These are phyloP conservation scores for Gentiana dahurica DNA, from an alignment of 257 asterid genomes.

Conservation along the genomic window DNA sequence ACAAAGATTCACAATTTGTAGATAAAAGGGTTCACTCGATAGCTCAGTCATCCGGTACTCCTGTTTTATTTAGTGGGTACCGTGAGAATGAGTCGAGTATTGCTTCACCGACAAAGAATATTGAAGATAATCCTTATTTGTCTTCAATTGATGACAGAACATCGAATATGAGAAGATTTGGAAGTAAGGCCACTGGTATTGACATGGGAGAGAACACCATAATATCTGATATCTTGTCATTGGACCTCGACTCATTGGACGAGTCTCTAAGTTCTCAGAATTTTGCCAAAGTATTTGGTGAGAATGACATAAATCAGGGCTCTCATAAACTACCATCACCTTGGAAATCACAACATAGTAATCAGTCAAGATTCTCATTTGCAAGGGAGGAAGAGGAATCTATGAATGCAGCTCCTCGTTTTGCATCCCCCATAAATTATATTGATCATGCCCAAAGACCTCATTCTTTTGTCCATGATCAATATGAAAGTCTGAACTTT, in stretches of 20 bases:
- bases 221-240: constrained; percentile 73
- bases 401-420: constrained; percentile 23
- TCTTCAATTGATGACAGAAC: constrained; percentile 28
- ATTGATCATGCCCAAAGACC: constrained; percentile 38
- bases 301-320: constrained; percentile 37
- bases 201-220: constrained; percentile 75
- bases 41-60: constrained; percentile 19
- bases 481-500: constrained; percentile 1
- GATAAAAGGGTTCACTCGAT: constrained; percentile 36
- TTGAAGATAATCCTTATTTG: constrained; percentile 20
- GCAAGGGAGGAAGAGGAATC: constrained; percentile 58
- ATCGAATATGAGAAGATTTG: constrained; percentile 37
- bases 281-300: constrained; percentile 51
- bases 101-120: constrained; percentile 25
- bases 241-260: constrained; percentile 76
- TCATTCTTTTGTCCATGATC: constrained; percentile 28
- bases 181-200: constrained; percentile 27
- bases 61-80: constrained; percentile 28
- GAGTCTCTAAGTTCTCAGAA: constrained; percentile 63
- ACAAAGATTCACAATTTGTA: constrained; percentile 28
- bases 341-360: constrained; percentile 49
- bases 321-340: constrained; percentile 48
- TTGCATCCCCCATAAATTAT: constrained; percentile 26
- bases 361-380: constrained; percentile 87
- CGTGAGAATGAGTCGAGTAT: constrained; percentile 22